Base-by-base conservation (phyloP, 192 early-diverging fungal species). In the Backusella luteola region DNA sequence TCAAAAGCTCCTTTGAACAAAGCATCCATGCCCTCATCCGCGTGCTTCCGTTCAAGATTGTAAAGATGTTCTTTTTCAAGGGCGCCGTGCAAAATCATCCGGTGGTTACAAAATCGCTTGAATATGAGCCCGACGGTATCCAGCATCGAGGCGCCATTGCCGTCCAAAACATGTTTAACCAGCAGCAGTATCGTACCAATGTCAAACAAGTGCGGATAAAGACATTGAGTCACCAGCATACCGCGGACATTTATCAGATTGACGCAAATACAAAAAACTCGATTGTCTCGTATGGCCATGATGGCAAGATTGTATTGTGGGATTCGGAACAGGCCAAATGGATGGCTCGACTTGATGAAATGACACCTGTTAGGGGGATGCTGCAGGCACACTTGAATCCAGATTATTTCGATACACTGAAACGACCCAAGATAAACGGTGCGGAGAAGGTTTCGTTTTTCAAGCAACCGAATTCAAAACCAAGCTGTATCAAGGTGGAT, bases 301-400 rank as follows among this genome's bases (percentile, higher is more conserved):
- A 83, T 52, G 81, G 81, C 0, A 52, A 75, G 15, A 14, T 83
- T 26, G 66, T 83, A 14, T 67, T 83, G 4, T 83, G 81, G 81
- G 77, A 82, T 21, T 29, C 68, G 1, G 44, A 73, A 6, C 63
- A 69, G 4, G 74, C 73, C 1, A 71, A 66, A 14, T 83, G 81
- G 81, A 34, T 77, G 15, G 81, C 81, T 17, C 26, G 81, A 32
- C 29, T 83, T 0, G 81, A 83, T 49, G 34, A 63, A 66, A 26
- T 82, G 41, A 49, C 46, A 59, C 73, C 17, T 19, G 46, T 29
- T 8, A 41, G 44, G 8, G 70, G 70, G 1, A 23, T 34, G 1
- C 21, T 71, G 1, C 70, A 71, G 39, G 39, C 70, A 17, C 5
- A 23, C 1, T 32, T 71, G 6, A 71, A 73, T 32, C 32, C 66